Evolutionary conservation across 352 stramenopile genomes (phyloP).

Genomic region (Labyrinthula sp.): DNA sequence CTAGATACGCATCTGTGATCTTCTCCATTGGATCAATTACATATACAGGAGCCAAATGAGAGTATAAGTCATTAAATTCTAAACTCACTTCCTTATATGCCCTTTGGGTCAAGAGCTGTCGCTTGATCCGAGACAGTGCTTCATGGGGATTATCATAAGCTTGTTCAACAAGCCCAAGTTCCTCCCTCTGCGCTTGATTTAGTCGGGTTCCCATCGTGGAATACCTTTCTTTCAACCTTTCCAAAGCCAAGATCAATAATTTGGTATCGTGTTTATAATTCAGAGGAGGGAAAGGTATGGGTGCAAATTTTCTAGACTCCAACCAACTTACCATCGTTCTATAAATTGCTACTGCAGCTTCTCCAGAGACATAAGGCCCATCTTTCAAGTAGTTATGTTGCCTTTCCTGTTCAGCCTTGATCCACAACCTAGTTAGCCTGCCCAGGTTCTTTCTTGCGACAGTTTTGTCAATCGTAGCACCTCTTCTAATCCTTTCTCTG

Average conservation of each 20-base stretch:
- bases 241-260: conserved; percentile 91
- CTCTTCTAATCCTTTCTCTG: conserved; percentile 94
- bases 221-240: conserved; percentile 96
- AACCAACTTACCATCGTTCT: conserved; percentile 98
- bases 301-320: conserved; percentile 93
- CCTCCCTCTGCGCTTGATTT: conserved; percentile 89
- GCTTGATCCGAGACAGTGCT: conserved; percentile 93
- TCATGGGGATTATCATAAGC: conserved; percentile 98
- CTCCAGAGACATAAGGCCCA: conserved; percentile 87
- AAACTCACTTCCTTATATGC: conserved; percentile 99
- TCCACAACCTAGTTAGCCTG: conserved; percentile 86
- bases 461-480: conserved; percentile 97
- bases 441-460: conserved; percentile 98
- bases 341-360: conserved; percentile 98
- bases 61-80: conserved; percentile 99
- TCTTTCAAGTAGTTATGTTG: conserved; percentile 99
- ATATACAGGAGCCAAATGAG: conserved; percentile 92
- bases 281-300: conserved; percentile 94
- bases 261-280: conserved; percentile 99
- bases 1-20: conserved; percentile 91
- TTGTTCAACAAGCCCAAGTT: conserved; percentile 93
- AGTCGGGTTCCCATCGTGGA: conserved; percentile 75
- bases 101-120: conserved; percentile 90
- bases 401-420: conserved; percentile 98
- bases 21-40: conserved; percentile 98